These are phyloP conservation scores for Monosporascus sp. DNA, from an alignment of 2,329 filamentous ascomycete species.

Conservation along the genomic window DNA sequence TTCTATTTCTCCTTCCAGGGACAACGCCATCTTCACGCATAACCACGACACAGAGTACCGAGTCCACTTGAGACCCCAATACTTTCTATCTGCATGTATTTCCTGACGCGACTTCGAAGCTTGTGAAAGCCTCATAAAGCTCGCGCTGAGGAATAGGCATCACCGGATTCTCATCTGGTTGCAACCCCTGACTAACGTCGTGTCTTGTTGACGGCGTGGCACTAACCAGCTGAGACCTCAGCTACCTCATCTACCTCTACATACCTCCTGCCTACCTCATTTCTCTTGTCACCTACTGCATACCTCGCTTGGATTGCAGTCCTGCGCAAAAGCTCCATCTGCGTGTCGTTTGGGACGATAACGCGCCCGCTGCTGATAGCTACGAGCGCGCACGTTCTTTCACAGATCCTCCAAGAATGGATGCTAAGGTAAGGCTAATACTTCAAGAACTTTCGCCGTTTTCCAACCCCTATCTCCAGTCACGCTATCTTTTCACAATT, in stretches of 20 bases:
- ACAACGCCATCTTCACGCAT: background rate
- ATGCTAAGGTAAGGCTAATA: constrained; percentile 18
- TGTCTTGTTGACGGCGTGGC: background rate
- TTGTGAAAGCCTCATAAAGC: background rate
- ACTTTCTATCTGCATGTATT: background rate
- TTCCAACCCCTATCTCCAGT: background rate
- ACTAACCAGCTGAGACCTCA: background rate
- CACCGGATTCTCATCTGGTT: background rate
- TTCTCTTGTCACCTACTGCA: background rate
- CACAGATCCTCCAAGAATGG: constrained; percentile 12
- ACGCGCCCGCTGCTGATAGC: background rate
- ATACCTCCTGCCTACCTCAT: background rate
- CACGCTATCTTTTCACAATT: no score
- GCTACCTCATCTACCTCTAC: background rate
- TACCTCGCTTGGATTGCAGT: background rate
- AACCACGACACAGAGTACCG: background rate
- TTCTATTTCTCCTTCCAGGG: background rate
- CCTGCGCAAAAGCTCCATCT: background rate
- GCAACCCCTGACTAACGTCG: background rate
- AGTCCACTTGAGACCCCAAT: background rate
- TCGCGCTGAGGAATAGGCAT: background rate
- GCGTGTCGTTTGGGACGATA: background rate
- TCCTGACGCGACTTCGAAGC: background rate
- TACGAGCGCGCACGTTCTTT: no score
- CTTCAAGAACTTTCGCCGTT: background rate